Evolutionary conservation across 257 asterid species (phyloP).

Genomic region (Solanum chilense): DNA sequence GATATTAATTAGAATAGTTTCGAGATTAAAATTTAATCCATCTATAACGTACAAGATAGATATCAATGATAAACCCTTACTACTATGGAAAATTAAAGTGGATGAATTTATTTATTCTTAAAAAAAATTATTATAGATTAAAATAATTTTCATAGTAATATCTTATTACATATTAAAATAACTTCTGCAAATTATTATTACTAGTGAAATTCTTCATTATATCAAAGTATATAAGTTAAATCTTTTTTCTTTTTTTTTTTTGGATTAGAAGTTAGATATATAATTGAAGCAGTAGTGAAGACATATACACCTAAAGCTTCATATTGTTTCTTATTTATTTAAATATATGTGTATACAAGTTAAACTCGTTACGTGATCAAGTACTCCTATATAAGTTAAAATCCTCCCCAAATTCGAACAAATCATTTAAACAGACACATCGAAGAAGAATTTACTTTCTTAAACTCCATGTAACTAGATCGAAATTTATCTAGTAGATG

Average conservation of each 20-base stretch:
- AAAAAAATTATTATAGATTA: no score
- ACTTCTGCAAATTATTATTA: not conserved
- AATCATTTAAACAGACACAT: not conserved
- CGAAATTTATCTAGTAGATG: not conserved
- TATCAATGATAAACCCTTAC: no score
- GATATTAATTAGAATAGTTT: no score
- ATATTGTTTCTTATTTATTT: not conserved
- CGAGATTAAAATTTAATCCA: no score
- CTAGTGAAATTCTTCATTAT: not conserved
- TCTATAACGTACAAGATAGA: no score
- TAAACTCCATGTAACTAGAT: not conserved
- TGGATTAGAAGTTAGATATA: not conserved
- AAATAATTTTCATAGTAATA: no score
- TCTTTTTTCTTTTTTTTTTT: no score
- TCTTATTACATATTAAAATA: not conserved
- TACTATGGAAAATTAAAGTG: no score
- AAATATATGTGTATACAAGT: not conserved
- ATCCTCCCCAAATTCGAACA: not conserved
- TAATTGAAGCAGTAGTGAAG: not conserved
- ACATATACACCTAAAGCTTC: not conserved
- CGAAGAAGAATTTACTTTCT: not conserved
- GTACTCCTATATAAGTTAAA: not conserved
- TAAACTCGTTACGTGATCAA: no score
- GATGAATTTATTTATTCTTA: no score
- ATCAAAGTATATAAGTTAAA: not conserved